phyloP scores from a whole-genome alignment of 2,329 filamentous ascomycete genomes.

The Orbilia brochopaga region DNA sequence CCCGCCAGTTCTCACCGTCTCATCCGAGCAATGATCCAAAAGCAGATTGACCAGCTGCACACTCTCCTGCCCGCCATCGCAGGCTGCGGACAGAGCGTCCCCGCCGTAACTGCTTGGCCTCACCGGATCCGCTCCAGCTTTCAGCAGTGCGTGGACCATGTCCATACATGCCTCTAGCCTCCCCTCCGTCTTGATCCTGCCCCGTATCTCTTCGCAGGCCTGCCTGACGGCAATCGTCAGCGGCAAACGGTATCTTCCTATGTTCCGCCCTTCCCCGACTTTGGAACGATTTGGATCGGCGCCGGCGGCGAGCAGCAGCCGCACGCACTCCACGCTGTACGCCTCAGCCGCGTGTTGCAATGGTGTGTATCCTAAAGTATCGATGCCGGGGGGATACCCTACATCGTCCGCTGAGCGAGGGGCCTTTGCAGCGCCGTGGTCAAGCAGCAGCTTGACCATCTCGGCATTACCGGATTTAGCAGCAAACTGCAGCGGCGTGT shows the following conservation, averaged over 20 bases:
- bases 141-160: slow-evolving; percentile 14
- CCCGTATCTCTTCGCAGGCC: not conserved
- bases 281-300: slow-evolving; percentile 8
- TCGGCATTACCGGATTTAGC: slow-evolving; percentile 3
- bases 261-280: not conserved
- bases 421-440: slow-evolving; percentile 14
- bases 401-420: slow-evolving; percentile 13
- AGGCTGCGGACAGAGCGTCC: slow-evolving; percentile 11
- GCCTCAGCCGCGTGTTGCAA: slow-evolving; percentile 11
- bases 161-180: slow-evolving; percentile 7
- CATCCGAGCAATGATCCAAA: slow-evolving; percentile 11
- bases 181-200: not conserved
- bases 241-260: not conserved
- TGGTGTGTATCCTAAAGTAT: slow-evolving; percentile 2
- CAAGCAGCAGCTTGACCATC: slow-evolving; percentile 17
- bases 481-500: slow-evolving; percentile 14
- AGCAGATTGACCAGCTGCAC: slow-evolving; percentile 13
- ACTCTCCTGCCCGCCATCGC: not conserved
- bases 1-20: slow-evolving; percentile 10
- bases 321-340: slow-evolving; percentile 12
- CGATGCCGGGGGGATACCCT: slow-evolving; percentile 10
- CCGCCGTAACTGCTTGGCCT: slow-evolving; percentile 9
- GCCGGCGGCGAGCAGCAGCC: slow-evolving; percentile 14
- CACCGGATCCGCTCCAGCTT: slow-evolving; percentile 14
- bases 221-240: slow-evolving; percentile 3